Evolutionary conservation across 768 basidiomycete genomes (phyloP).

Genomic region (Lentinula edodes): DNA sequence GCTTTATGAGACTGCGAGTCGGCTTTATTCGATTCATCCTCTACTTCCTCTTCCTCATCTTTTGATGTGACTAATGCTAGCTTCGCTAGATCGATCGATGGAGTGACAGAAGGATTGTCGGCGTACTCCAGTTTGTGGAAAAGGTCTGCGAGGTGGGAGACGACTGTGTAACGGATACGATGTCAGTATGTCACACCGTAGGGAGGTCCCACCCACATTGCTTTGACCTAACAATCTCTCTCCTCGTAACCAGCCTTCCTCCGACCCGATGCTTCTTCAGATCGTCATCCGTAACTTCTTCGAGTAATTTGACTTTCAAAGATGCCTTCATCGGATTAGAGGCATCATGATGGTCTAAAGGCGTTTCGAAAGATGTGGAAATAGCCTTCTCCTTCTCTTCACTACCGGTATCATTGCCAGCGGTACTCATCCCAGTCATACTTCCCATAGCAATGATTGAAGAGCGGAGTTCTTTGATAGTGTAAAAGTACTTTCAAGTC

Average conservation of each 20-base stretch:
- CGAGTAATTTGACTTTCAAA: background rate
- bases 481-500: conserved; percentile 81
- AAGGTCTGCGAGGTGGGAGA: conserved; percentile 70
- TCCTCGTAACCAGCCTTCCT: conserved; percentile 72
- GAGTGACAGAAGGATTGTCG: conserved; percentile 66
- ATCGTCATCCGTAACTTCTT: conserved; percentile 60
- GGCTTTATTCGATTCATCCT: conserved; percentile 32
- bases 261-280: conserved; percentile 82
- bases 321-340: background rate
- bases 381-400: background rate
- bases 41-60: conserved; percentile 75
- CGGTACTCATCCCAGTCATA: conserved; percentile 35
- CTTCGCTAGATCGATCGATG: conserved; percentile 83
- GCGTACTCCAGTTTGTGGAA: conserved; percentile 73
- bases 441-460: conserved; percentile 56
- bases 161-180: conserved; percentile 45
- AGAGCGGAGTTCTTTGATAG: conserved; percentile 84
- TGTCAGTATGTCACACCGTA: background rate
- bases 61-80: conserved; percentile 86
- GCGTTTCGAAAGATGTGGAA: background rate
- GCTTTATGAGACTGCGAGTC: conserved; percentile 67
- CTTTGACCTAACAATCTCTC: conserved; percentile 79
- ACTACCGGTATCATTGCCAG: conserved; percentile 41
- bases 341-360: background rate
- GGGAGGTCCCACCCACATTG: conserved; percentile 57